Percentiles rank a stretch among this genome's conserved stretches.
Conservation (phyloP, 805 yeast species). For the Kregervanrija fluxuum region DNA sequence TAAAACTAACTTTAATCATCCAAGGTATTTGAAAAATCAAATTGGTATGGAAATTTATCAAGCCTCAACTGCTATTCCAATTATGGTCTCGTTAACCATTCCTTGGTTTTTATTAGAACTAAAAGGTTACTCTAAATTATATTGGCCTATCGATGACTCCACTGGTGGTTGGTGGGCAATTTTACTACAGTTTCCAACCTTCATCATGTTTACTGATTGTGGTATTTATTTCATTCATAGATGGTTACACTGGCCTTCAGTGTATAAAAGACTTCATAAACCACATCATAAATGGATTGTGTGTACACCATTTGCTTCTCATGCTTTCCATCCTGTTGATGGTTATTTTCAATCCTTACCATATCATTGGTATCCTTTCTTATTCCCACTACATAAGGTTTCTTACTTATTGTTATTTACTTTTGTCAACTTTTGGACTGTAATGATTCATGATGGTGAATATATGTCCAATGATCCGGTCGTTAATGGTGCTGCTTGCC, state of each 20-base stretch:
- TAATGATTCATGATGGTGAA: conserved; percentile 97
- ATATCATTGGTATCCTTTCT: conserved; percentile 84
- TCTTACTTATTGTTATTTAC: conserved; percentile 77
- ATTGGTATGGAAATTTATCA: conserved; percentile 74
- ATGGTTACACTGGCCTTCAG: conserved; percentile 85
- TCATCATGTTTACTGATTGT: conserved; percentile 89
- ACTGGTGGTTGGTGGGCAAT: conserved; percentile 66
- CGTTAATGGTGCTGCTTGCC: conserved; percentile 97
- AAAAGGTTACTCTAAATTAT: conserved; percentile 75
- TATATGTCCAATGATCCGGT: conserved; percentile 89
- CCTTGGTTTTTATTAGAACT: conserved; percentile 88
- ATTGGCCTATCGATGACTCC: conserved; percentile 54
- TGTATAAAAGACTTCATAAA: conserved; percentile 84
- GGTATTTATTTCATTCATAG: conserved; percentile 90
- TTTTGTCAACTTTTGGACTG: conserved; percentile 96
- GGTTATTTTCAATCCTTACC: conserved; percentile 92
- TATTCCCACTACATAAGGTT: conserved; percentile 88
- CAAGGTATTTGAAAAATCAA: conserved; percentile 91
- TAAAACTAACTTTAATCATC: conserved; percentile 87
- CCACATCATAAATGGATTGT: conserved; percentile 99
- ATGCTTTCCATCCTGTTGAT: conserved; percentile 97
- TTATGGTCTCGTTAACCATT: conserved; percentile 77
- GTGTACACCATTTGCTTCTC: conserved; percentile 96
- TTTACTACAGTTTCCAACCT: conserved; percentile 61
- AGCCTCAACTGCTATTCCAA: conserved; percentile 78